Evolutionary conservation across 768 basidiomycete species (phyloP).

Genomic region (Tulasnella sp.): DNA sequence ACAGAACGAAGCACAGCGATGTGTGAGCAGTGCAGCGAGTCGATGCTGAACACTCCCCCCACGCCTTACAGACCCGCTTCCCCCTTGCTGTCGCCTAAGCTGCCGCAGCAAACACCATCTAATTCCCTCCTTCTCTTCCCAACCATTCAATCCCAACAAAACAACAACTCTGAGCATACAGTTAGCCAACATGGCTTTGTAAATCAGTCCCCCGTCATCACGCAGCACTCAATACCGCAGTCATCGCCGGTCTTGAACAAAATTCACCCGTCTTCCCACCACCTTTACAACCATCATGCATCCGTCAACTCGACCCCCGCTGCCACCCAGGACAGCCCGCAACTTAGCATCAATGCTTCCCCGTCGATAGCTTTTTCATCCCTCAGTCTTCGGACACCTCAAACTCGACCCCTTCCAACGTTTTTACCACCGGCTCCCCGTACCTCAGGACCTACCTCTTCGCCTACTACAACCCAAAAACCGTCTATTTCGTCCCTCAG

Average conservation of each 20-base stretch:
- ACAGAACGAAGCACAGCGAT: background rate
- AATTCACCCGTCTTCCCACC: constrained; percentile 1
- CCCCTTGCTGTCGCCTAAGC: background rate
- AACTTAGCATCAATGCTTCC: constrained; percentile 15
- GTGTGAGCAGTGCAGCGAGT: background rate
- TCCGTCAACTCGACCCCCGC: background rate
- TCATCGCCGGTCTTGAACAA: constrained; percentile 4
- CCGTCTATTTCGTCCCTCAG: constrained; percentile 2
- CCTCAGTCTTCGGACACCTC: constrained; percentile 22
- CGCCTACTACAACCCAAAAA: background rate
- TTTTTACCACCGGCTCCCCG: constrained; percentile 25
- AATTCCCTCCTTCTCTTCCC: background rate
- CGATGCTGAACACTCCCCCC: constrained; percentile 5
- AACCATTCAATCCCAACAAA: constrained; percentile 18
- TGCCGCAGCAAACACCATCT: background rate
- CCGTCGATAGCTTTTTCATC: constrained; percentile 17
- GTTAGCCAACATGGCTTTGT: background rate
- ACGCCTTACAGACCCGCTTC: background rate
- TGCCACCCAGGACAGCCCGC: constrained; percentile 25
- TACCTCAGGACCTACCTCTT: background rate
- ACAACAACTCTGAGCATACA: background rate
- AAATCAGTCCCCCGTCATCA: background rate
- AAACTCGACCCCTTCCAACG: constrained; percentile 8
- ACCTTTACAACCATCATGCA: constrained; percentile 7
- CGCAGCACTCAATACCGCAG: background rate